A percentile compares a stretch with the other conserved stretches of the same genome.
phyloP scores from a whole-genome alignment of 164 flowering plant genomes.

The Cinnamomum micranthum region DNA sequence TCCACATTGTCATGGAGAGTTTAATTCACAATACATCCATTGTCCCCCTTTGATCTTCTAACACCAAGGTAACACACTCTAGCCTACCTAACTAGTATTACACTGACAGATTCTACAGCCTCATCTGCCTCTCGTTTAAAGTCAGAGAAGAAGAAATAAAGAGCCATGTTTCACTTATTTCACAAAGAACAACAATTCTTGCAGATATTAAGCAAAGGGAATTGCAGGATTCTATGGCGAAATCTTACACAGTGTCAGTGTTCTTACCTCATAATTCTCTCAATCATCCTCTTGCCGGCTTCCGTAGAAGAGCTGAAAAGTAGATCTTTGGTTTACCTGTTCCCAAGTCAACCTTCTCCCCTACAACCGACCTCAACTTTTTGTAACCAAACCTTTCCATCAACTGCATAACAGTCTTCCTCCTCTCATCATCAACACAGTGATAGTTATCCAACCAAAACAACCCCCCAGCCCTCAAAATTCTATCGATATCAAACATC shows the following conservation, averaged over 20 bases:
- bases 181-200: slow-evolving; percentile 18
- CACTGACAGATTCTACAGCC: not conserved
- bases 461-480: slow-evolving; percentile 82
- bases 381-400: slow-evolving; percentile 88
- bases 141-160: slow-evolving; percentile 14
- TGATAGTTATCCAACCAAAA: slow-evolving; percentile 88
- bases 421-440: slow-evolving; percentile 73
- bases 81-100: not conserved
- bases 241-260: not conserved
- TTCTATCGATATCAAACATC: slow-evolving; percentile 87
- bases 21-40: too few species aligned
- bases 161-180: slow-evolving; percentile 27
- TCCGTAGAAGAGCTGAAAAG: slow-evolving; percentile 88
- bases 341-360: slow-evolving; percentile 60
- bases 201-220: slow-evolving; percentile 10
- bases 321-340: slow-evolving; percentile 64
- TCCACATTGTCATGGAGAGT: too few species aligned
- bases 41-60: too few species aligned
- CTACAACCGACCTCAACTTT: slow-evolving; percentile 94
- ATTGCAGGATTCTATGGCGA: too few species aligned
- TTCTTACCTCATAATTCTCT: slow-evolving; percentile 12
- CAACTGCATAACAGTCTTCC: slow-evolving; percentile 55
- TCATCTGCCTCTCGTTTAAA: slow-evolving; percentile 12
- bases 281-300: slow-evolving; percentile 68
- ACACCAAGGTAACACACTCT: too few species aligned